Percentiles rank a stretch among this genome's conserved stretches.
Evolutionary conservation across 352 stramenopile genomes (phyloP).

Genomic region (Peronospora farinosa): DNA sequence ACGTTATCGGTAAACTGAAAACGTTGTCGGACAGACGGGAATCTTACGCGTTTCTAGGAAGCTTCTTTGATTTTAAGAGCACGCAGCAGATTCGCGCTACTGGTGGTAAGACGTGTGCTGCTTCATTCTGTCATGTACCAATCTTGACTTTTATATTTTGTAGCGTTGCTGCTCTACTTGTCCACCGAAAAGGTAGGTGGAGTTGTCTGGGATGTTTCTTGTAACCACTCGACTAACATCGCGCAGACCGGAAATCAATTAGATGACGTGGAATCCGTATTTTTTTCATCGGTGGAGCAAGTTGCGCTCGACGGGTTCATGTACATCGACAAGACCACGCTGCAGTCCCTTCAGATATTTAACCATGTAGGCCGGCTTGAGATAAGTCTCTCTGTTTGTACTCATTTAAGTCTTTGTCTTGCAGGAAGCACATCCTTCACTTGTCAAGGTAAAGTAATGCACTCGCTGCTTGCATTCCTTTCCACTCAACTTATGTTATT

Average conservation of each 20-base stretch:
- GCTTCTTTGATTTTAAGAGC: slow-evolving; percentile 79
- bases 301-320: slow-evolving; percentile 72
- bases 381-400: background rate
- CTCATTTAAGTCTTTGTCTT: slow-evolving; percentile 6
- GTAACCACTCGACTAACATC: slow-evolving; percentile 1
- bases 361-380: slow-evolving; percentile 39
- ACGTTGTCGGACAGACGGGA: slow-evolving; percentile 35
- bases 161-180: slow-evolving; percentile 67
- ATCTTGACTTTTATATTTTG: background rate
- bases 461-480: background rate
- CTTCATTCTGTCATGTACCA: background rate
- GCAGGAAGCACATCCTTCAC: slow-evolving; percentile 73
- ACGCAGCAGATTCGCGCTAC: slow-evolving; percentile 65
- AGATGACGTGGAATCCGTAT: slow-evolving; percentile 46
- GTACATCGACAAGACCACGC: slow-evolving; percentile 63
- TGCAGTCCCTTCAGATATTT: slow-evolving; percentile 82
- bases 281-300: slow-evolving; percentile 55
- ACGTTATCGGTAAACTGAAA: background rate
- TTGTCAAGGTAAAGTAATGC: slow-evolving; percentile 50
- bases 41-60: slow-evolving; percentile 54
- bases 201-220: background rate
- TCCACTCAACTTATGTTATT: slow-evolving; percentile 3
- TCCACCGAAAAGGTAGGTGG: slow-evolving; percentile 53
- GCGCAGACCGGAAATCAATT: slow-evolving; percentile 77
- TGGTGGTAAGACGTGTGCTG: slow-evolving; percentile 40